phyloP scores from a whole-genome alignment of 2,329 filamentous ascomycete species.

The Hypoxylon sp. region DNA sequence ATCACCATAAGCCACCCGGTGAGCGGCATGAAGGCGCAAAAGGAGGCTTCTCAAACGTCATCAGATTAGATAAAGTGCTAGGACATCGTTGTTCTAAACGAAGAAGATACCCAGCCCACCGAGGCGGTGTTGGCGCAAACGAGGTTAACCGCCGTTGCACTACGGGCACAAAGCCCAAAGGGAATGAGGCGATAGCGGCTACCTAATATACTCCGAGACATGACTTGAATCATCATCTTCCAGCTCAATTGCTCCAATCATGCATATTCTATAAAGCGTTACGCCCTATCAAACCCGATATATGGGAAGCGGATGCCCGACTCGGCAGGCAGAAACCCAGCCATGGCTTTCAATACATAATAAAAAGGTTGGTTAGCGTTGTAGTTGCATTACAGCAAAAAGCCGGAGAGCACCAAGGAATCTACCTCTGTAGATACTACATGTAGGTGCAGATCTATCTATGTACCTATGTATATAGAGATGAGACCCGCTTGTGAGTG shows the following conservation, averaged over 20 bases:
- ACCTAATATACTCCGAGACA: not conserved
- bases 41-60: conserved; percentile 3
- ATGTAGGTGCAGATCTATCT: no score
- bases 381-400: no score
- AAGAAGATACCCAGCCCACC: conserved; percentile 39
- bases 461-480: not conserved
- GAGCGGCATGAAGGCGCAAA: conserved; percentile 4
- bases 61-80: conserved; percentile 10
- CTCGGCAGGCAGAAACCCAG: no score
- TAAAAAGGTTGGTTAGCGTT: no score
- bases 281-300: no score
- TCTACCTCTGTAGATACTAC: no score
- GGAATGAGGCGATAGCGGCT: not conserved
- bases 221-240: not conserved
- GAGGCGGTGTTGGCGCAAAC: conserved; percentile 21
- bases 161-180: not conserved
- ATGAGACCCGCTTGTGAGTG: no score
- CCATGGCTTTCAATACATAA: no score
- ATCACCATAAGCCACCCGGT: not conserved
- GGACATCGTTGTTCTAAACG: conserved; percentile 20
- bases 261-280: no score
- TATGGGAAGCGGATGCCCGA: no score
- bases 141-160: conserved; percentile 10
- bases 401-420: no score
- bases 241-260: not conserved